These are phyloP conservation scores for Mycena kentingensis DNA, from an alignment of 768 basidiomycete genomes.

Conservation along the genomic window DNA sequence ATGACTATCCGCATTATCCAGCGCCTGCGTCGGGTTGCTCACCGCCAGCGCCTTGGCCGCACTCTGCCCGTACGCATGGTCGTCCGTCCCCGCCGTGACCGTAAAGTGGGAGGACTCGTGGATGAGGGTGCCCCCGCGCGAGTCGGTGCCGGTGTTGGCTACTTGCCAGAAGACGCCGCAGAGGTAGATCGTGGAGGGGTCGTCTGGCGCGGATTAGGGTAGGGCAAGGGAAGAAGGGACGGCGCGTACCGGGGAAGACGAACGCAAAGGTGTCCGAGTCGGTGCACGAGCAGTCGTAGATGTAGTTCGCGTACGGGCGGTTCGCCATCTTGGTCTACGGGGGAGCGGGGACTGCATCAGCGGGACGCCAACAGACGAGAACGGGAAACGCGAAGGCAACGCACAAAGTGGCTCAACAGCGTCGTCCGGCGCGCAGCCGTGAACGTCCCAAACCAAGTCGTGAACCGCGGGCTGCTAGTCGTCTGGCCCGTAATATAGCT, in stretches of 20 bases:
- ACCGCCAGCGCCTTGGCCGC: slow-evolving; percentile 43
- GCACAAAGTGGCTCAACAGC: slow-evolving; percentile 45
- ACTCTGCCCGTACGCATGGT: slow-evolving; percentile 48
- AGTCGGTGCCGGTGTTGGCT: slow-evolving; percentile 49
- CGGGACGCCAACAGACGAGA: no score
- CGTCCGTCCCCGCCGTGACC: slow-evolving; percentile 44
- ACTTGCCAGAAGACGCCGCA: slow-evolving; percentile 53
- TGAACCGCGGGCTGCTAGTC: slow-evolving; percentile 38
- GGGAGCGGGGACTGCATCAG: no score
- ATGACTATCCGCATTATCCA: slow-evolving; percentile 37
- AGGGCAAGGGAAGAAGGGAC: no score
- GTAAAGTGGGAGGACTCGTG: slow-evolving; percentile 52
- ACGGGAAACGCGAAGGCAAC: no score
- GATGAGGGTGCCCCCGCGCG: slow-evolving; percentile 41
- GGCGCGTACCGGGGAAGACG: slow-evolving; percentile 42
- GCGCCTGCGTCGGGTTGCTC: slow-evolving; percentile 33
- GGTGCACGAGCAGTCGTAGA: slow-evolving; percentile 31
- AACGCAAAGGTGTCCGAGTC: slow-evolving; percentile 43
- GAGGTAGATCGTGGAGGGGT: slow-evolving; percentile 46
- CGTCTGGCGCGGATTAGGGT: no score
- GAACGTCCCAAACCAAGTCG: slow-evolving; percentile 51
- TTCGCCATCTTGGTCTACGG: no score
- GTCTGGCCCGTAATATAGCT: slow-evolving; percentile 39
- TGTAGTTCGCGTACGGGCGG: no score
- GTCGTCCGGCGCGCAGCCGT: slow-evolving; percentile 38